A percentile compares a stretch with the other conserved stretches of the same genome.
Conservation (phyloP, 1,284 basidiomycete species). For the Athelia psychrophila region DNA sequence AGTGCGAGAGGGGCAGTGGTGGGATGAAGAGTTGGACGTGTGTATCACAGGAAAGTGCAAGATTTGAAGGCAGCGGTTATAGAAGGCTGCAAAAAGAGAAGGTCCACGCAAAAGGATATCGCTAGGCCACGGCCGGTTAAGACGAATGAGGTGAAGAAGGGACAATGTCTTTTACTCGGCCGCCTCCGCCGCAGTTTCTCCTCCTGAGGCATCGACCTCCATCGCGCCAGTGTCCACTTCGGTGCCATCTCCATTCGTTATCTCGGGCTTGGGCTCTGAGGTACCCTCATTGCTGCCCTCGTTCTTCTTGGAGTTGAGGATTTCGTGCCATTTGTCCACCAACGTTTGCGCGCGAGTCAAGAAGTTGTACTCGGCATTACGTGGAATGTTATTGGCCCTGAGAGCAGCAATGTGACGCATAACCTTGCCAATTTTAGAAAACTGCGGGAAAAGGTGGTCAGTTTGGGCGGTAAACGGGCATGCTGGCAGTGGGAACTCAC, state of each 20-base stretch:
- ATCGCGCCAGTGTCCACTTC: background rate
- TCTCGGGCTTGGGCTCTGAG: background rate
- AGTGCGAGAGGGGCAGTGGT: no score
- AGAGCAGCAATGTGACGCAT: constrained; percentile 91
- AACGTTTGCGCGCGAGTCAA: constrained; percentile 73
- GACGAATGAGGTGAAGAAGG: no score
- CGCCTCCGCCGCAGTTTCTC: no score
- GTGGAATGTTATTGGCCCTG: constrained; percentile 64
- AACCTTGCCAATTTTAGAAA: constrained; percentile 97
- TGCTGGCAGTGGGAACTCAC: constrained; percentile 40
- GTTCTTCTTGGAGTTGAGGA: constrained; percentile 49
- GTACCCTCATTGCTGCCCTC: constrained; percentile 20
- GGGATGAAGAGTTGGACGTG: no score
- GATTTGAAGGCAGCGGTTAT: no score
- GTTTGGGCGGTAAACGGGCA: constrained; percentile 17
- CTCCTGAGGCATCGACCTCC: background rate
- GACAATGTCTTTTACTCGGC: no score
- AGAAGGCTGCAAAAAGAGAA: no score
- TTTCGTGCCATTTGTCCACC: constrained; percentile 74
- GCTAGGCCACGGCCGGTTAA: no score
- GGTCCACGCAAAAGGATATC: no score
- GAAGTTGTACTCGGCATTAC: constrained; percentile 87
- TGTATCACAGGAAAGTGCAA: no score
- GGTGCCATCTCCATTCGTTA: background rate
- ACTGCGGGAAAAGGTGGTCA: constrained; percentile 38